Conservation (phyloP, 2,329 filamentous ascomycete genomes). For the Pleurostoma richardsiae region DNA sequence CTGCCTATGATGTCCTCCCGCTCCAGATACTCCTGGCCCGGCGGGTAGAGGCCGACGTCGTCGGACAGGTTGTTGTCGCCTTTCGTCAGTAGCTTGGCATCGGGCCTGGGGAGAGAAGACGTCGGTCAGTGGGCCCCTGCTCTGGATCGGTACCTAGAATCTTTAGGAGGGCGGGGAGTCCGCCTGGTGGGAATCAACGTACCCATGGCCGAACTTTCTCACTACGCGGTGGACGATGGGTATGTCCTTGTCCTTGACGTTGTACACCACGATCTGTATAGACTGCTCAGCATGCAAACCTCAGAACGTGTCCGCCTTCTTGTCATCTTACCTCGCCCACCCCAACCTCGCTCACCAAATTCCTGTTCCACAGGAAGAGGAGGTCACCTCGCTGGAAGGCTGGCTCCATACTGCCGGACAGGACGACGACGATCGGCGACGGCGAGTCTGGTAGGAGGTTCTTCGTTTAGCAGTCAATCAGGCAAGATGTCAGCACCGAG, state of each 20-base stretch:
- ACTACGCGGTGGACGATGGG: slow-evolving; percentile 95
- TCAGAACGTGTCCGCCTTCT: too few relatives aligned
- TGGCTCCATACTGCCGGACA: slow-evolving; percentile 80
- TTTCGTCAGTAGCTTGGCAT: slow-evolving; percentile 82
- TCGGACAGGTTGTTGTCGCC: slow-evolving; percentile 95
- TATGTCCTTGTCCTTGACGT: slow-evolving; percentile 89
- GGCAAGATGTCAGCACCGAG: too few relatives aligned
- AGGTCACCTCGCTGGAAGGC: slow-evolving; percentile 76
- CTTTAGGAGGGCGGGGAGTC: too few relatives aligned
- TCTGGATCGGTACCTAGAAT: not conserved
- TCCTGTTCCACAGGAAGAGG: slow-evolving; percentile 72
- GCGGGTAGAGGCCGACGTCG: slow-evolving; percentile 79
- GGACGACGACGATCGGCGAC: slow-evolving; percentile 77
- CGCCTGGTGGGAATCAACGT: slow-evolving; percentile 15
- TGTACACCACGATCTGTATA: slow-evolving; percentile 53
- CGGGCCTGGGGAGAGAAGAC: slow-evolving; percentile 27
- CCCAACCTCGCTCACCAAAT: slow-evolving; percentile 48
- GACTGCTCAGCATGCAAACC: too few relatives aligned
- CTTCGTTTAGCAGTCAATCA: too few relatives aligned
- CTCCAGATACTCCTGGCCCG: slow-evolving; percentile 80
- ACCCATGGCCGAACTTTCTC: slow-evolving; percentile 62
- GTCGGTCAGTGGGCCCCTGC: slow-evolving; percentile 2
- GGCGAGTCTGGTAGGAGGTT: slow-evolving; percentile 49
- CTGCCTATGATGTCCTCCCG: slow-evolving; percentile 90
- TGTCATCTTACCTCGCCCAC: slow-evolving; percentile 35